phyloP scores from a whole-genome alignment of 2,329 filamentous ascomycete genomes.

The Aaosphaeria arxii region DNA sequence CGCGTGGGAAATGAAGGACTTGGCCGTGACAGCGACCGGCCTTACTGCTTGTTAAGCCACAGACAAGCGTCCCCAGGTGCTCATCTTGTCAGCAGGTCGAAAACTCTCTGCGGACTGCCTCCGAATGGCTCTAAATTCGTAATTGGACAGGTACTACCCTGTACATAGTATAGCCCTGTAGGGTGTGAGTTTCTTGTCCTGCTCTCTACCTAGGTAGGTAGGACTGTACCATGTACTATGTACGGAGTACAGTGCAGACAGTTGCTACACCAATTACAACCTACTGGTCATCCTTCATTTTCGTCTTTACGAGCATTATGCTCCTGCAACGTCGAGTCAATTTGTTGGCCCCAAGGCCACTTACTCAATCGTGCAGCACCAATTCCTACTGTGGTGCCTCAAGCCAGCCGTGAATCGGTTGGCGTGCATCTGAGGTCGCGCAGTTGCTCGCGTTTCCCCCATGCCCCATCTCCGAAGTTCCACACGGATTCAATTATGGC shows the following conservation, averaged over 20 bases:
- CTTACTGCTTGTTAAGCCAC: constrained; percentile 7
- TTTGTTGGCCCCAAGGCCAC: constrained; percentile 10
- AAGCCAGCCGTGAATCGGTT: constrained; percentile 17
- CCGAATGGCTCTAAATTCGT: not conserved
- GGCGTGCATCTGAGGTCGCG: constrained; percentile 22
- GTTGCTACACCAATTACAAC: not conserved
- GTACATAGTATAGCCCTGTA: too few relatives aligned
- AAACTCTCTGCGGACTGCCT: constrained; percentile 1
- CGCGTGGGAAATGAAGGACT: constrained; percentile 36
- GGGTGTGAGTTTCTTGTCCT: too few relatives aligned
- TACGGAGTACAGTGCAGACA: too few relatives aligned
- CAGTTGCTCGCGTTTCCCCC: constrained; percentile 19
- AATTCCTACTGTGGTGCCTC: constrained; percentile 19
- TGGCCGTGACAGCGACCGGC: constrained; percentile 19
- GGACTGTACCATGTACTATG: too few relatives aligned
- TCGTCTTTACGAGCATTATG: constrained; percentile 2
- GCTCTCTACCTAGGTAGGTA: too few relatives aligned
- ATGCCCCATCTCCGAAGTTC: constrained; percentile 21
- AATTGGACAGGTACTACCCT: too few relatives aligned
- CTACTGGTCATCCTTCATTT: constrained; percentile 3
- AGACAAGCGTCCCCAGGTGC: constrained; percentile 23
- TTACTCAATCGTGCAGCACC: constrained; percentile 21
- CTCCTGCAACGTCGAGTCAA: constrained; percentile 4
- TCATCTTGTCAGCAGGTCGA: not conserved
- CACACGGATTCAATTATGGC: constrained; percentile 14